Conservation (phyloP, 2,329 filamentous ascomycete genomes). For the Zymoseptoria crescenta region DNA sequence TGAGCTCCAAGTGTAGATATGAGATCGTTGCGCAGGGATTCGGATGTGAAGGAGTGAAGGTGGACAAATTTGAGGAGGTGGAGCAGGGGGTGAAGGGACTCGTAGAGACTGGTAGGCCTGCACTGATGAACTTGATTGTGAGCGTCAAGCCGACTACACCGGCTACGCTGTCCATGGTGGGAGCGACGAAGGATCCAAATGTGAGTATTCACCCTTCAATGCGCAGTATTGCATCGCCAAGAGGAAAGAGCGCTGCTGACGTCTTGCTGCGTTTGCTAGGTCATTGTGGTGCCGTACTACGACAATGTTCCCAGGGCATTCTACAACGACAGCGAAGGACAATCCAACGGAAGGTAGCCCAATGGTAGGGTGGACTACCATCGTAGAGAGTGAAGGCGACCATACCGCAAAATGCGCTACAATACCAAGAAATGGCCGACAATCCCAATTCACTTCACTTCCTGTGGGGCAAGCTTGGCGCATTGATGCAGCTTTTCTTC, state of each 20-base stretch:
- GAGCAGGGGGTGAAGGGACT: conserved; percentile 29
- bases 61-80: conserved; percentile 26
- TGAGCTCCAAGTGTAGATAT: conserved; percentile 30
- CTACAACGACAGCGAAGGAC: conserved; percentile 8
- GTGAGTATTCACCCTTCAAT: conserved; percentile 11
- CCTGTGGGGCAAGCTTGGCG: background rate
- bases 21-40: conserved; percentile 38
- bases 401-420: background rate
- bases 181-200: conserved; percentile 34
- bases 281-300: conserved; percentile 43
- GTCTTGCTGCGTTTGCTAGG: conserved; percentile 2
- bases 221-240: background rate
- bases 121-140: conserved; percentile 37
- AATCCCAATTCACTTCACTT: background rate
- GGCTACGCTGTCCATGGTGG: conserved; percentile 36
- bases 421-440: background rate
- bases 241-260: background rate
- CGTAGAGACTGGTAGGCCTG: conserved; percentile 23
- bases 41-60: conserved; percentile 25
- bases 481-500: background rate
- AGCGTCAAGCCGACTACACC: conserved; percentile 31
- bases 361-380: background rate
- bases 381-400: background rate
- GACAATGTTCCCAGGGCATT: conserved; percentile 38
- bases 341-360: background rate